Evolutionary conservation across 305 asterid genomes (phyloP), one percentile per base, ranked within the genome.

Genomic region (Coffea humblotiana): DNA sequence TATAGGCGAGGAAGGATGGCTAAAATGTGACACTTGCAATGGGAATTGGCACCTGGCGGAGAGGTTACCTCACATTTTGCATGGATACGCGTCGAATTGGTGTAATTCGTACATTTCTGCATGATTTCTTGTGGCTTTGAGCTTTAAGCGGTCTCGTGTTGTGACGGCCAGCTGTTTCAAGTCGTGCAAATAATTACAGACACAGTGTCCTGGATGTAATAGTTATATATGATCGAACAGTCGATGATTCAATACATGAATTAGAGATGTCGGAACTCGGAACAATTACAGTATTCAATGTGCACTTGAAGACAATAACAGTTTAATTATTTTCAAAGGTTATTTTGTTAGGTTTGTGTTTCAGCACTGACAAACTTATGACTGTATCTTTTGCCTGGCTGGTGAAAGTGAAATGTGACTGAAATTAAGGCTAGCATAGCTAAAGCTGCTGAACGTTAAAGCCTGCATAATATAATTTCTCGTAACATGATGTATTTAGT

Each of bases 41-140:
- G 73, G 43, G 45, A 6, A 4, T 14, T 56, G 77, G 37, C 66
- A 72, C 54, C 40, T 63, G 48, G 54, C 77, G 49, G n/a, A 43
- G 72, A 6, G 25, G 18, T 43, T 13, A 29, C 23, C 8, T 2
- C 54, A 27, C 40, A 29, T 2, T n/a, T 18, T 70, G 81, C 75
- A 69, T 69, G 80, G 66, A 68, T 70, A 78, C 75, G 69, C 45
- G 81, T 61, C 76, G 8, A 10, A 13, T 40, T 21, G 19, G 19
- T 71, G 16, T 37, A 14, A 21, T 16, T 37, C 69, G 81, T 70
- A 54, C 6, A 0, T 23, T 37, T 78, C 70, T 79, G 82, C 82
- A 79, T 79, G 82, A 9, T 47, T n/a, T 60, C 66, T 79, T 71
- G 82, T 65, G 71, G n/a, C 23, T 23, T 77, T 77, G 23, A 15